These are phyloP conservation scores for Golovinomyces cichoracearum DNA, from an alignment of 2,329 filamentous ascomycete species.

Conservation along the genomic window DNA sequence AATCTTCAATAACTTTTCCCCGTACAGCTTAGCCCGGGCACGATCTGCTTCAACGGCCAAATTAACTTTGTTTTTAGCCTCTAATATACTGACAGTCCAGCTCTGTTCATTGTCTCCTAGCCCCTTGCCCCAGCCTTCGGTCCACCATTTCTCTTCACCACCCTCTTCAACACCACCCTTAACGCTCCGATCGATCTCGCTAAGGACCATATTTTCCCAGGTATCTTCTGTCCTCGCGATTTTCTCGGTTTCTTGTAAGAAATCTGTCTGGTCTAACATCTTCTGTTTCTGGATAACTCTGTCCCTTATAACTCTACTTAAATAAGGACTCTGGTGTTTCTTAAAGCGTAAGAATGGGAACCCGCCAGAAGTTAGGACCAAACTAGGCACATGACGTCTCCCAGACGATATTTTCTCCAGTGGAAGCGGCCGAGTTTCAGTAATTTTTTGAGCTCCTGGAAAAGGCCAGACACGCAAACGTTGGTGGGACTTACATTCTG, in stretches of 20 bases:
- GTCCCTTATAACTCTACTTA: constrained; percentile 31
- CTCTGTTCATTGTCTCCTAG: not conserved
- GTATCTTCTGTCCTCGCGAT: constrained; percentile 20
- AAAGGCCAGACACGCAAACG: constrained; percentile 8
- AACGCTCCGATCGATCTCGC: constrained; percentile 7
- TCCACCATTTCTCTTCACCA: constrained; percentile 9
- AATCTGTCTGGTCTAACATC: constrained; percentile 17
- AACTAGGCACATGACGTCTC: constrained; percentile 28
- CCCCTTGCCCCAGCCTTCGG: not conserved
- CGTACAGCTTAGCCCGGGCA: constrained; percentile 6
- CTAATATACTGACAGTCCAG: not conserved
- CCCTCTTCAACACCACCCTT: constrained; percentile 6
- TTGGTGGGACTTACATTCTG: constrained; percentile 2
- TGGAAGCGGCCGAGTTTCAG: constrained; percentile 26
- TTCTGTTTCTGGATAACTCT: constrained; percentile 22
- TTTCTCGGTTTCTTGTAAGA: constrained; percentile 15
- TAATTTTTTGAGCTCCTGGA: constrained; percentile 19
- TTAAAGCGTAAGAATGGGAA: constrained; percentile 39
- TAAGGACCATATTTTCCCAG: constrained; percentile 18
- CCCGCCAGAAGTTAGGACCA: constrained; percentile 26
- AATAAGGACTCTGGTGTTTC: constrained; percentile 35
- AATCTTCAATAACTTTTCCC: constrained; percentile 20
- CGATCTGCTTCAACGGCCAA: not conserved
- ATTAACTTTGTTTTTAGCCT: not conserved
- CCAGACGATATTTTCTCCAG: constrained; percentile 21